Evolutionary conservation across 345 rosid species (phyloP), one percentile per base, ranked within the genome.

Genomic region (Populus tremula): DNA sequence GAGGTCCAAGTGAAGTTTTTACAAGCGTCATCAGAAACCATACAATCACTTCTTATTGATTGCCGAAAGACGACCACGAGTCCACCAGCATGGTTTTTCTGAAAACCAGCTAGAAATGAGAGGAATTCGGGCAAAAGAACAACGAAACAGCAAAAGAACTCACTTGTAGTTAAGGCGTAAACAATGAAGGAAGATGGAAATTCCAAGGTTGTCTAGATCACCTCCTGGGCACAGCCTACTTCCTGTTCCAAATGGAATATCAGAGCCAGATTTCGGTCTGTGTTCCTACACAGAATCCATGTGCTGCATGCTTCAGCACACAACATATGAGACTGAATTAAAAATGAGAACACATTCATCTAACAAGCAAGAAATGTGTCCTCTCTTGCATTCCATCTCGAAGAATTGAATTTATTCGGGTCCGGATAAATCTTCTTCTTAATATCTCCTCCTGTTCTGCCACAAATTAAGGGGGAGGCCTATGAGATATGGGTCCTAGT

Each of bases 211-310:
- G 49, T 90, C 88, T 0, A 88, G 80, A 82, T 90, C 89, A 64
- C 75, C 80, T 76, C 90, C 89, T 0, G 89, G 91, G 75, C 93
- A 87, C 12, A 81, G 27, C 75, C 89, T 84, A 54, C 84, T 82
- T 67, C 87, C 91, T 12, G 76, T 81, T 82, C 90, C 89, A 76
- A 88, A 90, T 29, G 93, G 93, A 74, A 90, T 78, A 54, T 84
- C 88, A 5, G 89, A 67, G 11, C 90, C 86, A 27, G 89, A 83
- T 74, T 82, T 90, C 12, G 84, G 84, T 68, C 25, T 69, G 21
- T 69, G 56, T 1, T 85, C 78, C 83, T 88, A 75, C 70, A 62
- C 47, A 47, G 61, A 12, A 12, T 35, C 20, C 47, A 20, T 6
- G 53, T 68, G 0, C 5, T 31, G 4, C 41, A 66, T 33, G 14